Conservation (phyloP, 495 filamentous ascomycete species). For the Chaetomidium leptoderma region DNA sequence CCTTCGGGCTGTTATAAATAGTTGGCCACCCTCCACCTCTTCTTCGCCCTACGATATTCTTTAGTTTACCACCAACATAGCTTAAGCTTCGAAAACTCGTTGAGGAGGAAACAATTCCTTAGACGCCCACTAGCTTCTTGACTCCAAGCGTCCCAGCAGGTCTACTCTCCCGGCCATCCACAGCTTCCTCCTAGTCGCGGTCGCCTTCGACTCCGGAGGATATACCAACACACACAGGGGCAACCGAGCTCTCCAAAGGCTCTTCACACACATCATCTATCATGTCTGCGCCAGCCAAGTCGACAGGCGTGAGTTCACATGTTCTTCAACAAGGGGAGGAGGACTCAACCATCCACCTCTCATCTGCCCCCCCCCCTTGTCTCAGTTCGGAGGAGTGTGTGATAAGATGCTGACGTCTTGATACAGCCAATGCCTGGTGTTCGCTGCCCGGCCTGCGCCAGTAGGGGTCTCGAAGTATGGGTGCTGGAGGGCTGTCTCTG, state of each 20-base stretch:
- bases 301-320: background rate
- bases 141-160: no score
- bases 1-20: background rate
- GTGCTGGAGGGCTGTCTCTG: constrained; percentile 40
- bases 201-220: background rate
- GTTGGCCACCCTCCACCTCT: background rate
- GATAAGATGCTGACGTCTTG: background rate
- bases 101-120: no score
- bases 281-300: background rate
- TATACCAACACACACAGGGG: background rate
- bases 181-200: background rate
- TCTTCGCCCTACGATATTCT: background rate
- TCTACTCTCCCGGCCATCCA: background rate
- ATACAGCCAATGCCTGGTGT: constrained; percentile 26
- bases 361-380: background rate
- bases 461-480: constrained; percentile 39
- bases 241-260: background rate
- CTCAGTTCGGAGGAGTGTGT: background rate
- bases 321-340: background rate
- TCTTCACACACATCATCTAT: background rate
- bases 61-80: background rate
- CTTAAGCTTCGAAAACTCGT: background rate
- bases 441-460: constrained; percentile 38
- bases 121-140: no score
- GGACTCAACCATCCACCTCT: background rate